Base-by-base conservation (phyloP, 306 rosid species). In the Fragaria vesca region DNA sequence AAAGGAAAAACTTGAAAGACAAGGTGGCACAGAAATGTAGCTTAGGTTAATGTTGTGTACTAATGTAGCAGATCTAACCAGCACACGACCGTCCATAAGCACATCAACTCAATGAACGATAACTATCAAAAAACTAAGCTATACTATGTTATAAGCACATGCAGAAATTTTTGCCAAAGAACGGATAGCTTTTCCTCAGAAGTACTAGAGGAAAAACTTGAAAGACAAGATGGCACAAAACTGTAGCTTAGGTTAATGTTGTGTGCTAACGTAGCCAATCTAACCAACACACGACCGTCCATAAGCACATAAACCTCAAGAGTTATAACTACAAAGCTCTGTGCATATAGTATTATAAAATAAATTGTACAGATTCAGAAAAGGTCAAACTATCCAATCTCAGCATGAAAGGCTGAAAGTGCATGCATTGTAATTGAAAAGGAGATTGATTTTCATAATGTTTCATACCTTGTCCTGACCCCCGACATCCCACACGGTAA, bases 401-500 rank as follows among this genome's bases (percentile, higher is more conserved):
- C 24, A 17, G 15, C 43, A 43, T 32, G 20, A 15, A 62, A 16
- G 4, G 48, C 13, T 43, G 12, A 43, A 43, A 65, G 5, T 12
- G 24, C 15, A 1, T 13, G 17, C 32, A 9, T 1, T 13, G 46
- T 34, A 34, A 21, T 9, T 12, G n/a, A 55, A 58, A 47, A 15
- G 11, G 17, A 18, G 26, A 24, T 1, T 1, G 45, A 12, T 0
- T 11, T 15, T 8, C 16, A 4, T 9, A 50, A 71, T 30, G 38
- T n/a, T 28, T 85, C 86, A 76, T 80, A 88, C 94, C 91, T 90
- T 90, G 83, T 90, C 94, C 72, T 90, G 94, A 77, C 94, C 94
- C 43, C 94, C 94, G 5, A 90, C 94, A 88, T 90, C 94, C 91
- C 94, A 88, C 8, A 90, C 94, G 5, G 94, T 88, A 60, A 90